Evolutionary conservation across 306 rosid species (phyloP), one percentile per base, ranked within the genome.

Genomic region (Luffa acutangula): DNA sequence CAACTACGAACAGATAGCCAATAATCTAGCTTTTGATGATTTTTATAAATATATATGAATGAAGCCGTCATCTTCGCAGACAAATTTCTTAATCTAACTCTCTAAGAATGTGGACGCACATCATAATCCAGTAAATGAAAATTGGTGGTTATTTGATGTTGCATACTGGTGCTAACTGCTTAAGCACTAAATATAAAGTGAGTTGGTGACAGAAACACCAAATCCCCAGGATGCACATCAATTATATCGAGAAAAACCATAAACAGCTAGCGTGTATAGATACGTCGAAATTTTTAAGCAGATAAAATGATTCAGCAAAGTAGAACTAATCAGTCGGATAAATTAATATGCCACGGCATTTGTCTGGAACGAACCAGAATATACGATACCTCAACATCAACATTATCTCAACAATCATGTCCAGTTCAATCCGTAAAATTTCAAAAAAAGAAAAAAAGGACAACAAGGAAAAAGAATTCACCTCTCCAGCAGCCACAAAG

Each of bases 401-500:
- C 39, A 5, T 43, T 70, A 49, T 49, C 59, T 31, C 20, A 25
- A 48, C 21, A 48, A 48, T 73, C 21, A 73, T 73, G 9, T 48
- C 77, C 7, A 48, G 14, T 72, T 73, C 56, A 45, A 18, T 48
- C 31, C 41, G 6, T 10, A 31, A 71, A 14, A 31, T 37, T 14
- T 6, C 18, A 49, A 49, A 33, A 48, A 49, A 49, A 49, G 15
- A 48, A 49, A 43, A 73, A 73, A 73, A 1, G 13, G n/a, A 33
- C 58, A 73, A 25, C 31, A 17, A 3, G 49, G 18, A 52, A 9
- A 75, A 4, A 17, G 25, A 52, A 34, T 31, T 49, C 80, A 92
- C 97, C 94, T 89, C 97, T 74, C 91, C 97, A 31, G 94, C 94
- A 1, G 93, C 93, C 15, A 89, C 79, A 81, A 90, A 89, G 78